Evolutionary conservation across 202 grass and related monocot species (phyloP).

Genomic region (Alloteropsis angusta): DNA sequence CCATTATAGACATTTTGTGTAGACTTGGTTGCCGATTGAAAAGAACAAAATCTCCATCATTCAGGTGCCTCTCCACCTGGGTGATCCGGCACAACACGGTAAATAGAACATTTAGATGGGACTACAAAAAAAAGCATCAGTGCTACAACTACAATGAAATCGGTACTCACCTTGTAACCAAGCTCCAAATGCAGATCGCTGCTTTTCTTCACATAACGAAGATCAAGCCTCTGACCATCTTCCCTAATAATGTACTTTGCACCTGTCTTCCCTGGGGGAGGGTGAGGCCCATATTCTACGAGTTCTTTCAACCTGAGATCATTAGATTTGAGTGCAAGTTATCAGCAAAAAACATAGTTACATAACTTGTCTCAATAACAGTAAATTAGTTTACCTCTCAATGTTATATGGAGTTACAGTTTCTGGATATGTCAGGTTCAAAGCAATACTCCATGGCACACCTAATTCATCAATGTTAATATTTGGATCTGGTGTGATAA

Average conservation of each 20-base stretch:
- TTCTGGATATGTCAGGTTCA: constrained; percentile 92
- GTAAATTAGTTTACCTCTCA: constrained; percentile 46
- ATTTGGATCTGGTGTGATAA: constrained; percentile 80
- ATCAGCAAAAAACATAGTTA: background rate
- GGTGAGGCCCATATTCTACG: constrained; percentile 67
- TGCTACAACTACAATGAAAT: background rate
- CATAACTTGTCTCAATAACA: background rate
- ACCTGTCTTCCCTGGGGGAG: constrained; percentile 59
- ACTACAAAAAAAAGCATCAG: background rate
- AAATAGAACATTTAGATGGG: background rate
- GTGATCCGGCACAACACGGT: constrained; percentile 15
- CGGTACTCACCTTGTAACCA: constrained; percentile 60
- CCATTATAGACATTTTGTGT: constrained; percentile 99
- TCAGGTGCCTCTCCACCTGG: constrained; percentile 82
- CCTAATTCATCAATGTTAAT: constrained; percentile 97
- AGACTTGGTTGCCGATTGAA: constrained; percentile 92
- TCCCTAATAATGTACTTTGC: constrained; percentile 56
- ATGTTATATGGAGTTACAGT: constrained; percentile 95
- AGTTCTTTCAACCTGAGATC: constrained; percentile 53
- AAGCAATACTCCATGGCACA: constrained; percentile 95
- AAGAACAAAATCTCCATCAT: constrained; percentile 92
- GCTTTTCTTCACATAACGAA: constrained; percentile 91
- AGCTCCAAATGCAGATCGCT: constrained; percentile 92
- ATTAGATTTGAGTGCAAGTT: constrained; percentile 13
- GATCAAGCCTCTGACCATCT: constrained; percentile 93